These are phyloP conservation scores for Fusarium succisae DNA, from an alignment of 2,329 filamentous ascomycete genomes.

Conservation along the genomic window DNA sequence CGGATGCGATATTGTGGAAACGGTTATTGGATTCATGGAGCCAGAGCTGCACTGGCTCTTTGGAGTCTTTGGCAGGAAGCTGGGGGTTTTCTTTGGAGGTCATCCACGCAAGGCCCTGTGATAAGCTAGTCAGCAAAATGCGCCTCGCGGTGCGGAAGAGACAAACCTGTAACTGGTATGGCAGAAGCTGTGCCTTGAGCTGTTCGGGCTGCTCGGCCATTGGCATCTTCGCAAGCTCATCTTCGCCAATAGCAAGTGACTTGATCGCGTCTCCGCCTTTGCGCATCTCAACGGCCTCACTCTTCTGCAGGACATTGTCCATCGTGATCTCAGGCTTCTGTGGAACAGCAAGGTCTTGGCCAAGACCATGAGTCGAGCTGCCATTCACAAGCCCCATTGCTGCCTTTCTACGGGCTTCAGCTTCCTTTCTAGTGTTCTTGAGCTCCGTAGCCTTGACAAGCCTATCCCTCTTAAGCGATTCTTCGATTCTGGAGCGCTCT, in stretches of 20 bases:
- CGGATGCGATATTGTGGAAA: slow-evolving; percentile 70
- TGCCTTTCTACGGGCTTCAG: slow-evolving; percentile 60
- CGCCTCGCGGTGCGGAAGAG: background rate
- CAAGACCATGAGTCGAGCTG: slow-evolving; percentile 51
- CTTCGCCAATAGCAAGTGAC: slow-evolving; percentile 76
- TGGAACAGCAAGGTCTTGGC: slow-evolving; percentile 30
- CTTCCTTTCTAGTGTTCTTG: slow-evolving; percentile 63
- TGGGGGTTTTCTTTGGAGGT: slow-evolving; percentile 76
- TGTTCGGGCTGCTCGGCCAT: slow-evolving; percentile 73
- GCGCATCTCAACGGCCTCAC: slow-evolving; percentile 73
- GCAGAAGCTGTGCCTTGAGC: slow-evolving; percentile 74
- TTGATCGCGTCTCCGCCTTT: slow-evolving; percentile 73
- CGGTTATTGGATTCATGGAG: slow-evolving; percentile 58
- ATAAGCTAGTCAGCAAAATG: slow-evolving; percentile 39
- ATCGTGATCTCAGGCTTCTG: slow-evolving; percentile 58
- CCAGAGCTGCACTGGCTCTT: slow-evolving; percentile 80
- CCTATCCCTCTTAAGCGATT: slow-evolving; percentile 69
- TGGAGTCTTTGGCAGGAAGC: slow-evolving; percentile 66
- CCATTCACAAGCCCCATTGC: slow-evolving; percentile 52
- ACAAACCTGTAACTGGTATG: slow-evolving; percentile 76
- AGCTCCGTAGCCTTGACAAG: slow-evolving; percentile 68
- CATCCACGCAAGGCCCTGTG: slow-evolving; percentile 83
- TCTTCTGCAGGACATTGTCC: slow-evolving; percentile 71
- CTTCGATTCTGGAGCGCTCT: slow-evolving; percentile 64
- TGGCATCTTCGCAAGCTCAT: slow-evolving; percentile 75